phyloP scores from a whole-genome alignment of 1,139 yeast genomes.

The Trichomonascaceae sp. region DNA sequence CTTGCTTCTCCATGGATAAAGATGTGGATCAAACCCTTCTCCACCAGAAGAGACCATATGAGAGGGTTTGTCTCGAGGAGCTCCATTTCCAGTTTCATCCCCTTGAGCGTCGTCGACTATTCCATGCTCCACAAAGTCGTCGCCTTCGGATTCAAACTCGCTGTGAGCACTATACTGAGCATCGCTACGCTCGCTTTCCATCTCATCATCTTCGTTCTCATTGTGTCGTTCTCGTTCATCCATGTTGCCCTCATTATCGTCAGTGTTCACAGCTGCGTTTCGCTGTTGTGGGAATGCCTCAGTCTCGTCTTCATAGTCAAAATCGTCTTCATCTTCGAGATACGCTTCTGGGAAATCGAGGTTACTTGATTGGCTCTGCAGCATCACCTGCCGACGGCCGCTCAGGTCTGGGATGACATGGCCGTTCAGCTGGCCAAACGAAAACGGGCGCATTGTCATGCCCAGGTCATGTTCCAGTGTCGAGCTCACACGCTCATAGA shows the following conservation, averaged over 20 bases:
- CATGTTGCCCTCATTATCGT: conserved; percentile 5
- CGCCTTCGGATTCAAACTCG: conserved; percentile 1
- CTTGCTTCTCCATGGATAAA: too few species aligned
- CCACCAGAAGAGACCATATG: neutral
- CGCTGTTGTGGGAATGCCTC: too few species aligned
- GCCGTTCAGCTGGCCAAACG: neutral
- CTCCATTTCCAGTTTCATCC: neutral
- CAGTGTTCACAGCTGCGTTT: conserved; percentile 4
- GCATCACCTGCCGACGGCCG: too few species aligned
- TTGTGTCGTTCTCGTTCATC: conserved; percentile 4
- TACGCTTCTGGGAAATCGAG: neutral
- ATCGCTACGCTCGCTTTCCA: conserved; percentile 4
- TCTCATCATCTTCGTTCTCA: conserved; percentile 6
- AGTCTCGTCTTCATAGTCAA: neutral
- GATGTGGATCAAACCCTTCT: too few species aligned
- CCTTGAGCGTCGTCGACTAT: too few species aligned
- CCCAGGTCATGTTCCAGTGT: conserved; percentile 4
- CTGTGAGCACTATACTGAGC: conserved; percentile 1
- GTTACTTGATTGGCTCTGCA: neutral
- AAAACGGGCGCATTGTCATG: conserved; percentile 2
- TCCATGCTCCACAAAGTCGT: conserved; percentile 3
- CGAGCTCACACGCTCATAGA: conserved; percentile 4
- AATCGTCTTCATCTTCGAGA: neutral
- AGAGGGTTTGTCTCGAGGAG: neutral
- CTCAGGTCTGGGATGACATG: neutral